These are phyloP conservation scores for Debaryomyces hansenii DNA, from an alignment of 805 yeast genomes.

Conservation along the genomic window DNA sequence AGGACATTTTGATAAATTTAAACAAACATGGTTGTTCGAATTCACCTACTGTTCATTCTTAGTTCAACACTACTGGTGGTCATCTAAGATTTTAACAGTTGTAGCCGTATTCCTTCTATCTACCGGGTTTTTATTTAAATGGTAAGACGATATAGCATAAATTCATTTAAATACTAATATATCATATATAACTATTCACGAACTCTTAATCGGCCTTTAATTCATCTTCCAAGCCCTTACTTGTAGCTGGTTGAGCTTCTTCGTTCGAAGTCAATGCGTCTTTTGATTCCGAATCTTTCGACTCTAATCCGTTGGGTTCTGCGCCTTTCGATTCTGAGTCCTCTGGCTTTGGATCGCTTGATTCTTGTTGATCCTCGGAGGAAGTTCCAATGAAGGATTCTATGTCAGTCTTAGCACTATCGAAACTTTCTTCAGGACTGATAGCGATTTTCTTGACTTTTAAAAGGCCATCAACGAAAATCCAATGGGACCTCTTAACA, in stretches of 20 bases:
- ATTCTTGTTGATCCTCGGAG: conserved; percentile 5
- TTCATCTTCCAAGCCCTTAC: conserved; percentile 5
- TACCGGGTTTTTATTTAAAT: conserved; percentile 7
- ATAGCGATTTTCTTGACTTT: conserved; percentile 52
- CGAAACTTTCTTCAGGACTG: conserved; percentile 53
- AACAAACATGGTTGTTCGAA: conserved; percentile 59
- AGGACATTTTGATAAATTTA: conserved; percentile 55
- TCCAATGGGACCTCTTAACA: conserved; percentile 87
- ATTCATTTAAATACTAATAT: not conserved
- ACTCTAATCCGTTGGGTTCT: conserved; percentile 6
- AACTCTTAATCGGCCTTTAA: conserved; percentile 2
- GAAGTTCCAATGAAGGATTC: conserved; percentile 34
- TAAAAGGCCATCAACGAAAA: conserved; percentile 76
- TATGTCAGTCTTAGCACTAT: conserved; percentile 59
- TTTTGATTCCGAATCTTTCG: conserved; percentile 5
- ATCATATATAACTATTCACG: conserved; percentile 1
- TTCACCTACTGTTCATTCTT: conserved; percentile 78
- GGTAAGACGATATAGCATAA: conserved; percentile 1
- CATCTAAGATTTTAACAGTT: conserved; percentile 52
- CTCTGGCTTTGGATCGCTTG: not conserved
- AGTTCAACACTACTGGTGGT: conserved; percentile 97
- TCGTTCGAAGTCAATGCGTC: not conserved
- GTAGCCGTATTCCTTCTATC: conserved; percentile 34
- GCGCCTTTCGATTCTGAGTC: not conserved
- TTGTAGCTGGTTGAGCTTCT: conserved; percentile 4